phyloP scores from a whole-genome alignment of 2,329 filamentous ascomycete genomes.

The Hymenoscyphus infarciens region DNA sequence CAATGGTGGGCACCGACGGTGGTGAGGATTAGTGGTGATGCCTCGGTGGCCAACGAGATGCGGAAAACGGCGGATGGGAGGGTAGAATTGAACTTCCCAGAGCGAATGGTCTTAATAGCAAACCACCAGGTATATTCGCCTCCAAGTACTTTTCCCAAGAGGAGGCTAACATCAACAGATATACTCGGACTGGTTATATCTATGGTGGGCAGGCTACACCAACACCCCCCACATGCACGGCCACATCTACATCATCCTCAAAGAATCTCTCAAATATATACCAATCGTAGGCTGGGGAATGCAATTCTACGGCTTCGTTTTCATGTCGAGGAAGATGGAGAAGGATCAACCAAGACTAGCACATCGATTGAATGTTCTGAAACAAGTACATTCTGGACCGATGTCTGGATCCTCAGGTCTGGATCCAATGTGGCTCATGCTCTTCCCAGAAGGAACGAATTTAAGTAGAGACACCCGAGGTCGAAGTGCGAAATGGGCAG shows the following conservation, averaged over 20 bases:
- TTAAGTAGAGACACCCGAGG: conserved; percentile 65
- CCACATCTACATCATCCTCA: conserved; percentile 85
- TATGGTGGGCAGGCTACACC: conserved; percentile 92
- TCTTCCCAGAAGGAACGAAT: conserved; percentile 88
- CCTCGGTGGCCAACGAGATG: conserved; percentile 73
- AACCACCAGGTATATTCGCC: conserved; percentile 90
- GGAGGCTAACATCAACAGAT: conserved; percentile 46
- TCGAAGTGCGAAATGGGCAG: conserved; percentile 71
- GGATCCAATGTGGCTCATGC: conserved; percentile 84
- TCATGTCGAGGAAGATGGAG: conserved; percentile 86
- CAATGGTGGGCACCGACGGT: conserved; percentile 84
- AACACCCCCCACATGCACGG: conserved; percentile 73
- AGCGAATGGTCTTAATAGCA: conserved; percentile 77
- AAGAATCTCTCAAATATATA: conserved; percentile 79
- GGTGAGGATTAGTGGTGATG: conserved; percentile 79
- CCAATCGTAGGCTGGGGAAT: conserved; percentile 78
- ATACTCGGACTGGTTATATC: conserved; percentile 88
- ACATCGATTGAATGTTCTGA: conserved; percentile 68
- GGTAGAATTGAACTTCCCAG: conserved; percentile 75
- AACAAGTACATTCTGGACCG: conserved; percentile 51
- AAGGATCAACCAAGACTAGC: conserved; percentile 73
- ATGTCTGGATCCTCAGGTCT: conserved; percentile 50
- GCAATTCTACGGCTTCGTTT: conserved; percentile 86
- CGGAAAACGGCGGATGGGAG: conserved; percentile 65
- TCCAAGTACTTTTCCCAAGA: not conserved